Evolutionary conservation across 441 rosid species (phyloP), one percentile per base, ranked within the genome.

Genomic region (Flueggea neowawraea): DNA sequence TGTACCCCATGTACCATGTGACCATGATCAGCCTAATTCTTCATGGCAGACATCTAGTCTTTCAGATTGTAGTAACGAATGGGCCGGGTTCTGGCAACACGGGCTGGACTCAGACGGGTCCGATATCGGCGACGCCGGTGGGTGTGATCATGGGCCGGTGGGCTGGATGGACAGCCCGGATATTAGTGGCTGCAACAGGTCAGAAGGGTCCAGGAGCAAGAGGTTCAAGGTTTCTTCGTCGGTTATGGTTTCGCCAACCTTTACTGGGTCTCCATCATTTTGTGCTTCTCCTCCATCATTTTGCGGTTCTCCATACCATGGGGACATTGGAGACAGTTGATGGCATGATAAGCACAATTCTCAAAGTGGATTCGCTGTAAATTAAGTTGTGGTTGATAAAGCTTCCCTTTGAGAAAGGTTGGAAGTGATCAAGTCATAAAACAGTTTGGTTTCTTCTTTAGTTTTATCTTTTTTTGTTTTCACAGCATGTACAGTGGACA

Each of bases 151-250:
- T 41, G 65, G 41, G 7, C 9, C 71, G 73, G 65, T 57, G 51
- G 72, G 82, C 31, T 75, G 83, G 92, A 61, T 80, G 6, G 87
- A 82, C 52, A 73, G 82, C 52, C 84, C 85, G 0, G 92, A 78
- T 43, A 70, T 73, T 36, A 54, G 76, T 43, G 55, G 59, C 3
- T 45, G 73, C 15, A 43, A 36, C 3, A 45, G 58, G 36, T 75
- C 61, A 15, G 71, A 56, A 64, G 80, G 70, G 28, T 84, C 84
- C 3, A 78, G 84, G 75, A 77, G 84, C 32, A 87, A 84, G 73
- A 80, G 89, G 73, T 77, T 80, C 8, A 87, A 80, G 82, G 93
- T 84, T 39, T 84, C 86, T 16, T 84, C 93, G 28, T 82, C 86
- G 2, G 78, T 87, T 47, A 43, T 79, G 58, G 83, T 84, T 62